A percentile compares a stretch with the other conserved stretches of the same genome.
Conservation (phyloP, 2,329 filamentous ascomycete genomes). For the Pseudogymnoascus sp. region DNA sequence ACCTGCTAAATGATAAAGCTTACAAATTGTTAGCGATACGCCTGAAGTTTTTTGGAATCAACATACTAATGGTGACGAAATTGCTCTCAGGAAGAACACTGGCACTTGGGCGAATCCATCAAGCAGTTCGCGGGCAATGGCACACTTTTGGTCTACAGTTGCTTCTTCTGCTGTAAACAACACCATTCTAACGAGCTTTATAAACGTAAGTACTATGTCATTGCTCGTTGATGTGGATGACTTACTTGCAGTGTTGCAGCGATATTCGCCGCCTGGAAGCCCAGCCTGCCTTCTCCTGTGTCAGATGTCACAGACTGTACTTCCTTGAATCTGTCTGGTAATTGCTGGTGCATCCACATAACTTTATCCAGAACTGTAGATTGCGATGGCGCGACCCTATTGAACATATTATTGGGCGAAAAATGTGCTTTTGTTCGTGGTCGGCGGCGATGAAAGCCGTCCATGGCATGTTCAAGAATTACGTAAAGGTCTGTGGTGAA, state of each 20-base stretch:
- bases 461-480: slow-evolving; percentile 43
- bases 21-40: background rate
- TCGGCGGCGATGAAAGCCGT: slow-evolving; percentile 15
- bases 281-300: slow-evolving; percentile 32
- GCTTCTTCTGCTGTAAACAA: slow-evolving; percentile 32
- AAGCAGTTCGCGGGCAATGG: slow-evolving; percentile 38
- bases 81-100: slow-evolving; percentile 38
- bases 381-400: slow-evolving; percentile 11
- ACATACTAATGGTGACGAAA: slow-evolving; percentile 36
- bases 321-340: slow-evolving; percentile 19
- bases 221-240: background rate
- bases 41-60: background rate
- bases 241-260: slow-evolving; percentile 32
- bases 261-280: slow-evolving; percentile 45
- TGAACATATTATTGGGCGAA: slow-evolving; percentile 13
- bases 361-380: slow-evolving; percentile 16
- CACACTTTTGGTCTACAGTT: slow-evolving; percentile 37
- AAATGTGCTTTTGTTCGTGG: slow-evolving; percentile 1
- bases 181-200: slow-evolving; percentile 41
- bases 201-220: slow-evolving; percentile 1
- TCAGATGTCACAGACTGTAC: slow-evolving; percentile 23
- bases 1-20: slow-evolving; percentile 39
- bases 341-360: slow-evolving; percentile 17
- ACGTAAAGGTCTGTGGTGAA: slow-evolving; percentile 50
- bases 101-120: slow-evolving; percentile 37